Base-by-base conservation (phyloP, 2,329 filamentous ascomycete genomes). In the Neurospora sp. region DNA sequence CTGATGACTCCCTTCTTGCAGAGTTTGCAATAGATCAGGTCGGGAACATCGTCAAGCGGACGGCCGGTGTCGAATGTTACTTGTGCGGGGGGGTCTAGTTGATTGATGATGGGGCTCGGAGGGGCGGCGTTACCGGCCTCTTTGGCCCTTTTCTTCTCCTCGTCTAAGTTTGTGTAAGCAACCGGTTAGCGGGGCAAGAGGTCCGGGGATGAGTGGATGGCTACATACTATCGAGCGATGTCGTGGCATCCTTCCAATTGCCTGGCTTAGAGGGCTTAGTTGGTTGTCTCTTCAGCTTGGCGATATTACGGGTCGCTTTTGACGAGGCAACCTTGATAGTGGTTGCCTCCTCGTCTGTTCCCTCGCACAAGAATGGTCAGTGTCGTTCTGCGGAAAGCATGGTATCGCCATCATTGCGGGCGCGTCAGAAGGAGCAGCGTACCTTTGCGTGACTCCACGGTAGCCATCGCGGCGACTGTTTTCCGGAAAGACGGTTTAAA, bases 1-100 rank as follows among this genome's bases (percentile, higher is more conserved):
- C 90, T 91, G 15, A 96, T 84, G 12, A 97, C 87, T 68, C 91
- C 91, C 76, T 96, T 94, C 81, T 96, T 97, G 82, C 95, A 99
- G 79, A 96, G 93, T 79, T 96, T 97, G 85, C 95, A 99, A 74
- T 91, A 86, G 67, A 96, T 89, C 10, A 92, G 86, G 73, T 97
- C 92, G 11, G 91, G 87, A 70, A 84, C 85, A 77, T 97, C 94
- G 75, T 93, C 90, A 74, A 97, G 86, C 0, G 93, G 93, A 70
- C 91, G 89, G 72, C 93, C 92, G 66, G 90, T 94, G 4, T 89
- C 85, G 79, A 97, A 97, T 4, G 91, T 91, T 71, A 92, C 89
- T 74, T 91, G 87, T 15, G 92, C 89, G 72, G 84, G 87, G 71
- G 93, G 89, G 75, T 96, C 92, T 68, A 97, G 86, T 68, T 88